Evolutionary conservation across 2,329 filamentous ascomycete species (phyloP).

Genomic region (Sporothrix mexicana): DNA sequence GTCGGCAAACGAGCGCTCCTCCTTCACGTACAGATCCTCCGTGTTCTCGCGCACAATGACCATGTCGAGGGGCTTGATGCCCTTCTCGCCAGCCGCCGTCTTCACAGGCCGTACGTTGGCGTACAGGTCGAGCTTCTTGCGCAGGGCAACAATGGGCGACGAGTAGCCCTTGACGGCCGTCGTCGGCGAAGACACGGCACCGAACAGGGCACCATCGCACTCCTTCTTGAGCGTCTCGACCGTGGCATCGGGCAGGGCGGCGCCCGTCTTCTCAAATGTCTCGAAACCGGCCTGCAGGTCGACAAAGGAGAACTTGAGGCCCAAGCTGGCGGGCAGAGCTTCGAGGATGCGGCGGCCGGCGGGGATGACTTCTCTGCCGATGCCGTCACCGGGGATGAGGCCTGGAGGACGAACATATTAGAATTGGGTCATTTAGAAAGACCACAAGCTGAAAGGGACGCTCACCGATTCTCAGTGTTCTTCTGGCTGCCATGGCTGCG

Average conservation of each 20-base stretch:
- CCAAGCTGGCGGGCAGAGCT: constrained; percentile 86
- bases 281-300: constrained; percentile 93
- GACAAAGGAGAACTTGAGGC: constrained; percentile 91
- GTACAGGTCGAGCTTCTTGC: constrained; percentile 93
- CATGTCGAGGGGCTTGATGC: constrained; percentile 80
- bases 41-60: constrained; percentile 99
- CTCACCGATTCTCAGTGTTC: constrained; percentile 70
- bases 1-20: constrained; percentile 79
- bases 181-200: constrained; percentile 90
- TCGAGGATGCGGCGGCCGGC: constrained; percentile 90
- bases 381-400: constrained; percentile 96
- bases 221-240: constrained; percentile 86
- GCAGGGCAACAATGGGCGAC: constrained; percentile 92
- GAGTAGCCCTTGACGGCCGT: constrained; percentile 93
- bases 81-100: constrained; percentile 69
- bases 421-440: background rate
- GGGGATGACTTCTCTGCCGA: constrained; percentile 97
- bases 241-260: constrained; percentile 86
- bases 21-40: constrained; percentile 97
- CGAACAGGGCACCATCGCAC: constrained; percentile 95
- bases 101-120: constrained; percentile 98
- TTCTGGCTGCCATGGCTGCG: constrained; percentile 61
- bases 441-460: background rate
- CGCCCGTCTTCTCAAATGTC: constrained; percentile 88
- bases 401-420: constrained; percentile 56